A percentile compares a stretch with the other conserved stretches of the same genome.
Evolutionary conservation across 73 alveolate genomes (phyloP).

Genomic region (Paramecium primaurelia): DNA sequence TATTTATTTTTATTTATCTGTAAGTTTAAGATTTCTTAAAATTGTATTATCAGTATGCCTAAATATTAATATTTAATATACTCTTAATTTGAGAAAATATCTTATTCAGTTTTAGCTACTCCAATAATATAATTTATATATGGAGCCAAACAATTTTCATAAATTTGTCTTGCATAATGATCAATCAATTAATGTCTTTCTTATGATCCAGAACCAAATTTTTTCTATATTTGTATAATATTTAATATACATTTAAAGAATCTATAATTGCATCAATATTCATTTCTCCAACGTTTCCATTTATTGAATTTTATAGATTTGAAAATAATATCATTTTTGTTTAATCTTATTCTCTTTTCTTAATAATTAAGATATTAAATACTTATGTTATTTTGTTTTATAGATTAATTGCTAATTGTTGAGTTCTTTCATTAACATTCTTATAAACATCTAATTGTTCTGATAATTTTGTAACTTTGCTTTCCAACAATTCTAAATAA

Average conservation of each 20-base stretch:
- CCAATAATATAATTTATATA: slow-evolving; percentile 17
- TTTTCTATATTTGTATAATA: neutral
- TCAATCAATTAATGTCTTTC: slow-evolving; percentile 34
- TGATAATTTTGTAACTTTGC: slow-evolving; percentile 46
- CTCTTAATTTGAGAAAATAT: neutral
- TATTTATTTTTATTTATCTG: slow-evolving; percentile 14
- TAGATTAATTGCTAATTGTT: neutral
- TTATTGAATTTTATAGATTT: slow-evolving; percentile 41
- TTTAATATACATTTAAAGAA: slow-evolving; percentile 32
- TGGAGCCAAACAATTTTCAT: slow-evolving; percentile 44
- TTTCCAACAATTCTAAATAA: slow-evolving; percentile 66
- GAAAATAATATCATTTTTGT: slow-evolving; percentile 33
- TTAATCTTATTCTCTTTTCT: slow-evolving; percentile 52
- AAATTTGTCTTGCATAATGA: slow-evolving; percentile 32
- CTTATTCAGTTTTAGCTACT: neutral
- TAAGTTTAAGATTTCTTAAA: neutral
- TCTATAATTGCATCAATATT: slow-evolving; percentile 51
- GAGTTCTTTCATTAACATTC: slow-evolving; percentile 21
- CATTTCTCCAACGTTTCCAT: slow-evolving; percentile 54
- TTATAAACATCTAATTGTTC: slow-evolving; percentile 30
- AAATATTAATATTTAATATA: neutral
- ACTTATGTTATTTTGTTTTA: neutral
- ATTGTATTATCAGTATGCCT: neutral
- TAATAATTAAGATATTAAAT: neutral
- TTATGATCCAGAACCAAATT: slow-evolving; percentile 22